Evolutionary conservation across 2,329 filamentous ascomycete species (phyloP).

Genomic region (Fusarium scirpi): DNA sequence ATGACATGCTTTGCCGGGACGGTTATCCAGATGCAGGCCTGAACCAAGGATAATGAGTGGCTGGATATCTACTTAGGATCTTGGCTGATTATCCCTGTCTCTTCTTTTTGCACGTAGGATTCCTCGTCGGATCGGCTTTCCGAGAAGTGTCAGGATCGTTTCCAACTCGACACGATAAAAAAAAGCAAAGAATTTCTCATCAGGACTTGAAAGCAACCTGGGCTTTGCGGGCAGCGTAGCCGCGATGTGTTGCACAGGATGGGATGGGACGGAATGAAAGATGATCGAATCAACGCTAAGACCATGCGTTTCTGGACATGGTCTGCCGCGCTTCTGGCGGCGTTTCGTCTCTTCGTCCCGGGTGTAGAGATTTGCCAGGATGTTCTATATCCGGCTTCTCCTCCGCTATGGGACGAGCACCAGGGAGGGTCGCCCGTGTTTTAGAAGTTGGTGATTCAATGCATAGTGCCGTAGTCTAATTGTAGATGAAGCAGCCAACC

Average conservation of each 20-base stretch:
- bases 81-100: conserved; percentile 28
- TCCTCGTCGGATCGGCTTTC: conserved; percentile 37
- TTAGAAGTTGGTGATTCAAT: conserved; percentile 39
- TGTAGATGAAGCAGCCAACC: conserved; percentile 13
- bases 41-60: conserved; percentile 25
- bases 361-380: conserved; percentile 22
- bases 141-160: conserved; percentile 38
- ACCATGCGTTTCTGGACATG: conserved; percentile 33
- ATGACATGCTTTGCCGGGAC: conserved; percentile 34
- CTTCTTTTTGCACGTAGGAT: conserved; percentile 26
- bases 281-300: conserved; percentile 26
- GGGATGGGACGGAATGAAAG: conserved; percentile 16
- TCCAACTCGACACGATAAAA: conserved; percentile 25
- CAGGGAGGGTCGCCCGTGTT: conserved; percentile 31
- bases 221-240: conserved; percentile 29
- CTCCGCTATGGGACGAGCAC: conserved; percentile 21
- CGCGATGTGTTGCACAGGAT: conserved; percentile 12
- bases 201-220: conserved; percentile 9
- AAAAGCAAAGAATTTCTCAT: not conserved
- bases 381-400: conserved; percentile 39
- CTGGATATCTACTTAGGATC: not conserved
- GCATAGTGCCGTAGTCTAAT: conserved; percentile 16
- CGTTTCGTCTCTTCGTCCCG: conserved; percentile 40
- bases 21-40: conserved; percentile 20
- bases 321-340: conserved; percentile 41